Percentiles rank a stretch among this genome's conserved stretches.
phyloP scores from a whole-genome alignment of 2,329 filamentous ascomycete species.

The Setomelanomma holmii region DNA sequence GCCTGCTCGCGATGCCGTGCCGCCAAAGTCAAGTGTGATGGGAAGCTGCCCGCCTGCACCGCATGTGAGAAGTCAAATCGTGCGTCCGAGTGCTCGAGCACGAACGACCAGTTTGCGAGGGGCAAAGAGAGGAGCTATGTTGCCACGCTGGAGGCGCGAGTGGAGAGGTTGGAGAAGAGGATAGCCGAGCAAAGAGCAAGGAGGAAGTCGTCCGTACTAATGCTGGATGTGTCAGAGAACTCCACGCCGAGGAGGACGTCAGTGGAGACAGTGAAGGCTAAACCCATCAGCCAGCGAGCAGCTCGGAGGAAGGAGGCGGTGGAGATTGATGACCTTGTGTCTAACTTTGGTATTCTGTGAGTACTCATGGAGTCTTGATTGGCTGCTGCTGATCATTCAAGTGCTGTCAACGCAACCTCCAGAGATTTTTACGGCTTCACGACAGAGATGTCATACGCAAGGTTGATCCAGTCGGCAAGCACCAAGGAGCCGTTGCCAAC shows the following conservation, averaged over 20 bases:
- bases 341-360: conserved; percentile 90
- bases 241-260: conserved; percentile 59
- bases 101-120: conserved; percentile 93
- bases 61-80: conserved; percentile 93
- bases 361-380: conserved; percentile 36
- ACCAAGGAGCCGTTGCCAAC: conserved; percentile 75
- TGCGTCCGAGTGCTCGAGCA: conserved; percentile 86
- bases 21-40: conserved; percentile 98
- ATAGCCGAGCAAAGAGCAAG: conserved; percentile 70
- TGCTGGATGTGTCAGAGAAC: conserved; percentile 64
- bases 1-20: conserved; percentile 84
- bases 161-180: conserved; percentile 85
- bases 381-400: conserved; percentile 45
- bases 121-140: conserved; percentile 98
- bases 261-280: conserved; percentile 43
- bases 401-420: conserved; percentile 92
- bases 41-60: conserved; percentile 92
- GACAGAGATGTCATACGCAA: conserved; percentile 89
- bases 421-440: conserved; percentile 91
- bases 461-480: conserved; percentile 83
- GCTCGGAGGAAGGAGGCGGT: conserved; percentile 72
- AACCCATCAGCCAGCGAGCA: conserved; percentile 47
- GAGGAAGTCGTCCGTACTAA: conserved; percentile 73
- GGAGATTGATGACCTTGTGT: conserved; percentile 89
- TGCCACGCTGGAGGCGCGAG: conserved; percentile 87